Evolutionary conservation across 805 yeast species (phyloP).

Genomic region (Jamesozyma rosinii): DNA sequence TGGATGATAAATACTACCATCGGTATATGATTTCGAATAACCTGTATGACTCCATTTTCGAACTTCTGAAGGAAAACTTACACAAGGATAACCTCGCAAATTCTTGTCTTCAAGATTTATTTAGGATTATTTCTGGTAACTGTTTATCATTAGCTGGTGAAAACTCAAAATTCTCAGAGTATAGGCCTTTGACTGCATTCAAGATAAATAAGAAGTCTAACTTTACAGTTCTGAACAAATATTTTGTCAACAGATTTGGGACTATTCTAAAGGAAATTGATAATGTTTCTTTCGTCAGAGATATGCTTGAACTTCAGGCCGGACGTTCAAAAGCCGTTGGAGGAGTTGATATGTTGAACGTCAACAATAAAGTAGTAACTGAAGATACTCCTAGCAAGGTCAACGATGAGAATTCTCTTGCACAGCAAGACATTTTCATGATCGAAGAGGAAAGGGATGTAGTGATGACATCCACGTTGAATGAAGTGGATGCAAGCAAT

Average conservation of each 20-base stretch:
- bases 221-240: conserved; percentile 22
- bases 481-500: not conserved
- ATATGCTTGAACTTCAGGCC: conserved; percentile 6
- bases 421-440: not conserved
- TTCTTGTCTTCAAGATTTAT: conserved; percentile 66
- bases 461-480: not conserved
- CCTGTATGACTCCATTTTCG: conserved; percentile 41
- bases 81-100: conserved; percentile 53
- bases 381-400: not conserved
- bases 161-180: not conserved
- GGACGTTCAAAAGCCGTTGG: not conserved
- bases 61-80: conserved; percentile 40
- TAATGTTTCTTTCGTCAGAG: conserved; percentile 24
- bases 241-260: conserved; percentile 26
- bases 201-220: conserved; percentile 14
- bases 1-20: conserved; percentile 56
- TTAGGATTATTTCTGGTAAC: conserved; percentile 36
- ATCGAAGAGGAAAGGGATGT: conserved; percentile 3
- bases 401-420: not conserved
- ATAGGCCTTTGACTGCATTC: not conserved
- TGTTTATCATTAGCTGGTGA: conserved; percentile 5
- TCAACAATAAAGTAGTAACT: not conserved
- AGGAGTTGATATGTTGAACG: not conserved
- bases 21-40: conserved; percentile 48
- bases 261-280: conserved; percentile 26